These are phyloP conservation scores for Golubevia sp. DNA, from an alignment of 1,284 basidiomycete genomes.

Conservation along the genomic window DNA sequence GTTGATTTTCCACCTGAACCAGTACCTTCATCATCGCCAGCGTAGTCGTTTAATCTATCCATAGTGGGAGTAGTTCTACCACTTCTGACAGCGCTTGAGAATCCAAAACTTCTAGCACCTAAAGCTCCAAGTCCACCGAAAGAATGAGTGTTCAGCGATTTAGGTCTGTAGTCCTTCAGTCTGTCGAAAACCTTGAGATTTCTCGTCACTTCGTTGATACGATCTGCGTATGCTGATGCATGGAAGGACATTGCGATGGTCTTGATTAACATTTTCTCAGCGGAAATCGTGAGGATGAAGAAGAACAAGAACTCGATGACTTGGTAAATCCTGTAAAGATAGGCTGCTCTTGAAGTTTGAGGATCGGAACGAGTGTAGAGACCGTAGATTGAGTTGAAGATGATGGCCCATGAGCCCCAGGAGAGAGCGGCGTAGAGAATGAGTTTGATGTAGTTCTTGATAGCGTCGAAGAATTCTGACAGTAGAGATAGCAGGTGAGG, in stretches of 20 bases:
- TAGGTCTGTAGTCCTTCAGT: constrained; percentile 74
- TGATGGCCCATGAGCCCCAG: constrained; percentile 56
- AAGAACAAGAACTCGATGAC: constrained; percentile 56
- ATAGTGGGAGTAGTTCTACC: background rate
- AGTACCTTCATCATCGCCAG: background rate
- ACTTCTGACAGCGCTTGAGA: background rate
- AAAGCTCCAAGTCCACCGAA: too few relatives aligned
- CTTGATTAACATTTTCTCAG: constrained; percentile 51
- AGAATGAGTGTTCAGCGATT: constrained; percentile 37
- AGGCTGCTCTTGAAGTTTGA: constrained; percentile 27
- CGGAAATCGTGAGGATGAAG: constrained; percentile 45
- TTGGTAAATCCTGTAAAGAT: constrained; percentile 52
- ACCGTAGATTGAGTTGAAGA: constrained; percentile 45
- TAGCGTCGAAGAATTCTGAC: constrained; percentile 43
- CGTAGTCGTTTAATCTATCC: too few relatives aligned
- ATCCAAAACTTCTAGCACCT: background rate
- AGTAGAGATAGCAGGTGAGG: background rate
- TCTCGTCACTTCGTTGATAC: constrained; percentile 68
- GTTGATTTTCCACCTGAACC: constrained; percentile 1
- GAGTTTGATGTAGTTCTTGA: constrained; percentile 48
- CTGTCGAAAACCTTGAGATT: constrained; percentile 72
- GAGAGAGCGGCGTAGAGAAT: constrained; percentile 45
- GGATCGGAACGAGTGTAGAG: constrained; percentile 29
- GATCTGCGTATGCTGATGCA: constrained; percentile 75
- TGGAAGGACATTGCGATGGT: constrained; percentile 68